Percentiles rank a stretch among this genome's conserved stretches.
phyloP scores from a whole-genome alignment of 2,329 filamentous ascomycete genomes.

The Claviceps humidiphila region DNA sequence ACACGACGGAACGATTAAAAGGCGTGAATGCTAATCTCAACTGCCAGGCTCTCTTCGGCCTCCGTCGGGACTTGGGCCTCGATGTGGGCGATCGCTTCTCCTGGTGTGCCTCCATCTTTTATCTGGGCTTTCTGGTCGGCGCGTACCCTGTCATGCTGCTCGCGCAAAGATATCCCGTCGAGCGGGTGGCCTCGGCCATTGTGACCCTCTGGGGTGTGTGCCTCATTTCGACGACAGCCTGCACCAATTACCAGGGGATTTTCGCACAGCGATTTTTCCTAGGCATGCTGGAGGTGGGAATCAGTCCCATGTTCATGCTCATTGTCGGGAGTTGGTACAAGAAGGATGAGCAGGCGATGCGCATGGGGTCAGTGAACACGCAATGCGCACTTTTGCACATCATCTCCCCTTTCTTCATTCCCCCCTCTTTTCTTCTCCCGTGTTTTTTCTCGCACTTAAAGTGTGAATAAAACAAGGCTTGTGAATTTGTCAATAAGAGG shows the following conservation, averaged over 20 bases:
- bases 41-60: conserved; percentile 3
- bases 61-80: conserved; percentile 3
- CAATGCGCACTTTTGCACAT: not conserved
- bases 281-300: conserved; percentile 28
- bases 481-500: not conserved
- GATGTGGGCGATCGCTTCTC: conserved; percentile 4
- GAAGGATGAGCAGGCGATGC: conserved; percentile 22
- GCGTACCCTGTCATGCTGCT: conserved; percentile 22
- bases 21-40: not conserved
- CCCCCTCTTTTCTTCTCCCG: not conserved
- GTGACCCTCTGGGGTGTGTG: conserved; percentile 17
- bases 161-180: conserved; percentile 17
- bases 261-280: conserved; percentile 27
- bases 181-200: conserved; percentile 15
- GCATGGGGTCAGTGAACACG: conserved; percentile 12
- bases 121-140: conserved; percentile 29
- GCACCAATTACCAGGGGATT: conserved; percentile 24
- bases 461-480: not conserved
- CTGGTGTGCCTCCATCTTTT: conserved; percentile 27
- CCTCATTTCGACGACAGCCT: conserved; percentile 24
- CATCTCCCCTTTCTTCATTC: not conserved
- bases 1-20: too few species aligned
- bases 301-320: conserved; percentile 10
- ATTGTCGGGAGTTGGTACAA: conserved; percentile 6
- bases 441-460: not conserved